phyloP scores from a whole-genome alignment of 2,329 filamentous ascomycete genomes.

The Ampelomyces quisqualis region DNA sequence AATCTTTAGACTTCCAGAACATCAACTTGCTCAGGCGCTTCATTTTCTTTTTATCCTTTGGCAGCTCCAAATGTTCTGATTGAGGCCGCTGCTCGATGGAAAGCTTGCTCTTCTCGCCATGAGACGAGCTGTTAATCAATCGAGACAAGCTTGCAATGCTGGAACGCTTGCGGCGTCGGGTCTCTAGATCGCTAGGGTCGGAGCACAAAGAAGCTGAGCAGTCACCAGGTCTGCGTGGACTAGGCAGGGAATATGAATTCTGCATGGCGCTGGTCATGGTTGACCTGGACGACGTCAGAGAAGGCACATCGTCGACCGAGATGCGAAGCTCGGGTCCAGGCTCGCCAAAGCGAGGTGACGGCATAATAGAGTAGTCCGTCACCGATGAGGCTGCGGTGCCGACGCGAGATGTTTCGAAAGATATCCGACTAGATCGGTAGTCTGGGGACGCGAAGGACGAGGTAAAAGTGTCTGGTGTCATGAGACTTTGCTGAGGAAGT shows the following conservation, averaged over 20 bases:
- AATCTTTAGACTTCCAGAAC: slow-evolving; percentile 65
- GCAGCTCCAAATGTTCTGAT: slow-evolving; percentile 55
- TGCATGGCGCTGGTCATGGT: slow-evolving; percentile 72
- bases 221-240: slow-evolving; percentile 47
- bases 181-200: slow-evolving; percentile 42
- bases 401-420: slow-evolving; percentile 69
- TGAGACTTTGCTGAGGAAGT: slow-evolving; percentile 51
- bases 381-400: slow-evolving; percentile 75
- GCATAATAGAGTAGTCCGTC: slow-evolving; percentile 69
- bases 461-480: slow-evolving; percentile 65
- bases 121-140: slow-evolving; percentile 65
- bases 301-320: slow-evolving; percentile 73
- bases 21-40: slow-evolving; percentile 72
- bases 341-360: slow-evolving; percentile 71
- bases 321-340: slow-evolving; percentile 70
- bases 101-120: slow-evolving; percentile 73
- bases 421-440: slow-evolving; percentile 60
- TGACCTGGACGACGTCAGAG: slow-evolving; percentile 72
- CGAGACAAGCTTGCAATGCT: slow-evolving; percentile 76
- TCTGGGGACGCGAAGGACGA: slow-evolving; percentile 65
- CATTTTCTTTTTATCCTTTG: slow-evolving; percentile 65
- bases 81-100: slow-evolving; percentile 62
- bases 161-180: slow-evolving; percentile 68
- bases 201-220: slow-evolving; percentile 47
- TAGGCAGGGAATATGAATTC: slow-evolving; percentile 46